Percentiles rank a stretch among this genome's conserved stretches.
These are phyloP conservation scores for Backusella mclennaniae DNA, from an alignment of 192 early-diverging fungal species.

Conservation along the genomic window DNA sequence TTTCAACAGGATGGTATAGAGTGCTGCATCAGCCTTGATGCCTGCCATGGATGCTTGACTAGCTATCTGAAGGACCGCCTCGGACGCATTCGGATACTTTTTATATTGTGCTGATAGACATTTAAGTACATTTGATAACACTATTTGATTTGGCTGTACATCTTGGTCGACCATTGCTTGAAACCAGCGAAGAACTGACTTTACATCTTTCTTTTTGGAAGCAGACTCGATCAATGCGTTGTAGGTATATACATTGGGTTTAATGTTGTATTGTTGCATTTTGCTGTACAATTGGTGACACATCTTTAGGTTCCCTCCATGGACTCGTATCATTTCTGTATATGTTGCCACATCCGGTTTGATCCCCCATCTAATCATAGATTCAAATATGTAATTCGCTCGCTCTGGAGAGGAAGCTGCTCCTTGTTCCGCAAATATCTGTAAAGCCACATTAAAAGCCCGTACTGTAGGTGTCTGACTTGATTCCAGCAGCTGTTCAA, in stretches of 20 bases:
- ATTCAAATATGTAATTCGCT: conserved; percentile 21
- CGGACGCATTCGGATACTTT: neutral
- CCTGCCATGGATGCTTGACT: conserved; percentile 25
- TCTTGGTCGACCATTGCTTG: conserved; percentile 21
- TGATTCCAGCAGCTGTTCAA: conserved; percentile 19
- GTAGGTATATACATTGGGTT: conserved; percentile 36
- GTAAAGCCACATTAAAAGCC: conserved; percentile 31
- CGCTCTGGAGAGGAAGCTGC: neutral
- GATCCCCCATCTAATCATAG: conserved; percentile 19
- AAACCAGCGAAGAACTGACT: conserved; percentile 33
- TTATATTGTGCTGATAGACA: conserved; percentile 14
- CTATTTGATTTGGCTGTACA: conserved; percentile 25
- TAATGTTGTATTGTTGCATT: conserved; percentile 17
- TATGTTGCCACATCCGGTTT: conserved; percentile 32
- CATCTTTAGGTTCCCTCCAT: neutral
- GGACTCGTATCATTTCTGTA: conserved; percentile 27
- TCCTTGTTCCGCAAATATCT: conserved; percentile 28
- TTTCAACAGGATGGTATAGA: conserved; percentile 36
- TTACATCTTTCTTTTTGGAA: conserved; percentile 11
- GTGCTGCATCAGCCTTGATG: conserved; percentile 29
- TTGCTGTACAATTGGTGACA: conserved; percentile 20
- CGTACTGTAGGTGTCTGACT: neutral
- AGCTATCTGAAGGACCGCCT: conserved; percentile 11
- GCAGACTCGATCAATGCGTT: conserved; percentile 30
- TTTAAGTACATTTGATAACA: conserved; percentile 21